Base-by-base conservation (phyloP, 2,329 filamentous ascomycete species). In the Lecanosticta acicola region DNA sequence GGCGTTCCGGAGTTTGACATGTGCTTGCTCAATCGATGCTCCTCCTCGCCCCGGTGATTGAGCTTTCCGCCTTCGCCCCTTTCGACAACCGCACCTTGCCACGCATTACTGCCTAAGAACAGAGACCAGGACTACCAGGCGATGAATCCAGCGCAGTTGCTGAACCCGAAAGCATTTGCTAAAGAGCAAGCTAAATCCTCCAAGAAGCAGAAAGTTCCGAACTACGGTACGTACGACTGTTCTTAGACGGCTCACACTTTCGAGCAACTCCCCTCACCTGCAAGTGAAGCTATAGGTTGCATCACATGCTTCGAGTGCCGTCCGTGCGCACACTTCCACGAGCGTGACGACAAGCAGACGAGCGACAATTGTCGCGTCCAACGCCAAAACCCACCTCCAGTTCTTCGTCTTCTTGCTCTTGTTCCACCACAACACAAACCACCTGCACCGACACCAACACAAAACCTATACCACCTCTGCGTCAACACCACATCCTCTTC, bases 151-250 rank as follows among this genome's bases (percentile, higher is more conserved):
- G 59, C 59, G 2, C 59, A 61, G 39, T 55, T 68, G 11, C 55
- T 69, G 4, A 64, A 69, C 46, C 66, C 66, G 4, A 67, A 65
- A 46, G 65, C 60, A 2, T 65, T 59, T 43, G 61, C 59, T 2
- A 68, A 68, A 51, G 53, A 57, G 40, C 58, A 64, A 39, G 58
- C 50, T n/a, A 59, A 61, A 43, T 59, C 39, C 51, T 44, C 40
- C 16, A 14, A 19, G 9, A 41, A 43, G 32, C 59, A 57, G 46
- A 55, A 52, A 35, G 34, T 48, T 17, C 56, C 54, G 18, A 58
- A 59, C 32, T 53, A 60, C 51, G 60, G 61, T 64, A 54, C 36
- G 60, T 62, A n/a, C 14, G n/a, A 21, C 20, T 29, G 24, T 29
- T 29, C 5, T 29, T 11, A 29, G 24, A 11, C 24, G 24, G 7